These are phyloP conservation scores for Rheum nobile DNA, from an alignment of 148 eudicot genomes.

Conservation along the genomic window DNA sequence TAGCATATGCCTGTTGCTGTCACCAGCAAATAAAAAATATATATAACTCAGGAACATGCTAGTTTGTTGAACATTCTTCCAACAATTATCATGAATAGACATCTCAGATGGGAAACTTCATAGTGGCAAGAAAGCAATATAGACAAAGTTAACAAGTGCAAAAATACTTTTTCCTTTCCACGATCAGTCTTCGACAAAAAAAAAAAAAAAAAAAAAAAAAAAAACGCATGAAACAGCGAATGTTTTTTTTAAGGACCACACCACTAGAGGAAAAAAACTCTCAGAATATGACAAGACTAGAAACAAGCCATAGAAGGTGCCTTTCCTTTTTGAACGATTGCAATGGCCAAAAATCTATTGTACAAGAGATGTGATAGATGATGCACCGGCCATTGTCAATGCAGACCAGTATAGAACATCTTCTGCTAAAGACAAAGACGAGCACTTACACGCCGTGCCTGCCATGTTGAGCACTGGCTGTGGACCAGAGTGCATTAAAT, in stretches of 20 bases:
- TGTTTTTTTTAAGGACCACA: not conserved
- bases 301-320: not conserved
- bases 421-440: conserved; percentile 3
- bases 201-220: no score
- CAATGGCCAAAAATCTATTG: not conserved
- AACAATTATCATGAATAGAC: not conserved
- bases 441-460: not conserved
- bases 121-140: not conserved
- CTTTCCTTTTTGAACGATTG: not conserved
- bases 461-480: conserved; percentile 1
- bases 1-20: not conserved
- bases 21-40: not conserved
- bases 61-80: not conserved
- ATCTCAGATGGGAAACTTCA: not conserved
- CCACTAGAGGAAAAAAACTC: not conserved
- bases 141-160: not conserved
- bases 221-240: not conserved
- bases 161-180: not conserved
- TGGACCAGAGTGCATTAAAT: conserved; percentile 6
- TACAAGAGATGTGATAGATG: conserved; percentile 7
- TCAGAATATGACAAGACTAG: not conserved
- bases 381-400: conserved; percentile 6
- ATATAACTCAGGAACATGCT: not conserved
- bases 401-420: not conserved
- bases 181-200: not conserved